These are phyloP conservation scores for Petunia axillaris DNA, from an alignment of 257 asterid species.

Conservation along the genomic window DNA sequence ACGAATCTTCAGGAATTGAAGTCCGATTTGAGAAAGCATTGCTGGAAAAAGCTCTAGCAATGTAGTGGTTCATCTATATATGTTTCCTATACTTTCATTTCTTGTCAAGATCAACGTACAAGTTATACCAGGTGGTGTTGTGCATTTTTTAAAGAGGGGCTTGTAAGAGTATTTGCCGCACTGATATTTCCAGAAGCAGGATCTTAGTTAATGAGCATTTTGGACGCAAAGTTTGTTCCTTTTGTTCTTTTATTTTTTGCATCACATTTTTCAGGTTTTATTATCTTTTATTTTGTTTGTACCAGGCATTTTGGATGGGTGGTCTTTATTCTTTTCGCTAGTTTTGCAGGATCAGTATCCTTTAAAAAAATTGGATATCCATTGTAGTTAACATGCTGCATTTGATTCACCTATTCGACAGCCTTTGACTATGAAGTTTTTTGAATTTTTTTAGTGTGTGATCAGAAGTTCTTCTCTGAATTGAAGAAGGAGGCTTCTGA, in stretches of 20 bases:
- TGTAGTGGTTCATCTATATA: constrained; percentile 10
- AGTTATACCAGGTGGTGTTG: not conserved
- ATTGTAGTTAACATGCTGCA: constrained; percentile 3
- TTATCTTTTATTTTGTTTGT: not conserved
- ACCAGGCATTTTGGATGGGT: constrained; percentile 9
- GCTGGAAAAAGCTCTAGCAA: constrained; percentile 16
- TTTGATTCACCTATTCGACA: not conserved
- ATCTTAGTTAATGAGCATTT: constrained; percentile 7
- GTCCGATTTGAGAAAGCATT: not conserved
- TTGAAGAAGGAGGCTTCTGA: constrained; percentile 83
- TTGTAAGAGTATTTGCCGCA: constrained; percentile 3
- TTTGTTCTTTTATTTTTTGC: not conserved
- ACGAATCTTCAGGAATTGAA: constrained; percentile 12
- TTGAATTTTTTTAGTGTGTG: constrained; percentile 61
- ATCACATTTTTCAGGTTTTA: not conserved
- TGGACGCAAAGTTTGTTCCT: not conserved
- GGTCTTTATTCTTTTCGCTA: not conserved
- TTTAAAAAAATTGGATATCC: not conserved
- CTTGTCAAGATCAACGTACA: not conserved
- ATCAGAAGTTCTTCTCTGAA: constrained; percentile 75
- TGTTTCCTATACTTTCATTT: constrained; percentile 12
- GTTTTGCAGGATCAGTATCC: not conserved
- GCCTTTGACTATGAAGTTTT: not conserved
- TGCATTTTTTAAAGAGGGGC: not conserved
- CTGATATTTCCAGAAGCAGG: not conserved